phyloP scores from a whole-genome alignment of 352 stramenopile species.

The Globisporangium perplexum region DNA sequence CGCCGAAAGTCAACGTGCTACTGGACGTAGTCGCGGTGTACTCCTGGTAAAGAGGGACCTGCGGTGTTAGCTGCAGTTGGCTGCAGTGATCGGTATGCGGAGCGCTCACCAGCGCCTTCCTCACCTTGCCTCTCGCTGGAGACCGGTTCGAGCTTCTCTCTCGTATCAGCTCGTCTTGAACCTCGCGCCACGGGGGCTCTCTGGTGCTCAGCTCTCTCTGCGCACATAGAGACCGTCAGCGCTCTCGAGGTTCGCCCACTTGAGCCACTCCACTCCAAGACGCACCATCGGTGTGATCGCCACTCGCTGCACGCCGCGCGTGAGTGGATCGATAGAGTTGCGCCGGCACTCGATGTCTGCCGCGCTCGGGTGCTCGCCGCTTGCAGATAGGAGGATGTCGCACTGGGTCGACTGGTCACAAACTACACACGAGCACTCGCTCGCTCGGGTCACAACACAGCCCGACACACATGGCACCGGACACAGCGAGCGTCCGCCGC shows the following conservation, averaged over 20 bases:
- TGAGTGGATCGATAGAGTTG: neutral
- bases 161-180: neutral
- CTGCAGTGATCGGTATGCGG: neutral
- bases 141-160: neutral
- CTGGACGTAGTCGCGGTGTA: neutral
- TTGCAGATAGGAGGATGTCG: constrained; percentile 2
- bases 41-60: neutral
- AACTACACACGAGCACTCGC: constrained; percentile 4
- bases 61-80: neutral
- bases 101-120: neutral
- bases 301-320: neutral
- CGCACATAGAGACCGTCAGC: neutral
- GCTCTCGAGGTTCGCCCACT: neutral
- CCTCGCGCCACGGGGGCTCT: neutral
- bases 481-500: neutral
- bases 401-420: constrained; percentile 12
- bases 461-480: neutral
- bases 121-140: neutral
- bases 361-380: neutral
- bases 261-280: neutral
- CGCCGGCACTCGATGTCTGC: neutral
- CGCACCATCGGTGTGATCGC: neutral
- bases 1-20: neutral
- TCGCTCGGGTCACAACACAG: neutral
- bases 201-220: neutral